Percentiles rank a stretch among this genome's conserved stretches.
phyloP scores from a whole-genome alignment of 2,329 filamentous ascomycete genomes.

The Byssothecium circinans region DNA sequence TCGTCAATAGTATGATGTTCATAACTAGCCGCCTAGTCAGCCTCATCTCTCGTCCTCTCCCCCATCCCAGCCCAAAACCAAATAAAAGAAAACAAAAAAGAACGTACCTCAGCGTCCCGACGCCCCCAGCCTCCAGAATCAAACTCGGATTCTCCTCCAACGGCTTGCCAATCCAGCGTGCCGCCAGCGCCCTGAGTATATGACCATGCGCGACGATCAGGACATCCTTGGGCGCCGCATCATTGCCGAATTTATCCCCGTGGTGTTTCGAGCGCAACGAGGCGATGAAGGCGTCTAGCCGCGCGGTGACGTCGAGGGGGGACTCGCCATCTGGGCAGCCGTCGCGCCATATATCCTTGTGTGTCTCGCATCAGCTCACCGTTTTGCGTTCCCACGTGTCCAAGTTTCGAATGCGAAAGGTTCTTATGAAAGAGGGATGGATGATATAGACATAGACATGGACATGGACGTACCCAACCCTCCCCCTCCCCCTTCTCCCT shows the following conservation, averaged over 20 bases:
- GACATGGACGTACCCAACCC: constrained; percentile 55
- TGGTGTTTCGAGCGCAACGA: background rate
- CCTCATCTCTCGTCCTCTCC: background rate
- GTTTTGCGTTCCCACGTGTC: too few relatives aligned
- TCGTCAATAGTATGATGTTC: constrained; percentile 54
- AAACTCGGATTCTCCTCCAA: constrained; percentile 76
- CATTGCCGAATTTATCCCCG: constrained; percentile 63
- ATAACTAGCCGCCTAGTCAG: constrained; percentile 40
- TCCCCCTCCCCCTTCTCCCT: constrained; percentile 54
- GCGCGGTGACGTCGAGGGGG: constrained; percentile 67
- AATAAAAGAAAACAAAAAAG: background rate
- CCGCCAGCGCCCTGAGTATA: constrained; percentile 83
- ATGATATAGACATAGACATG: too few relatives aligned
- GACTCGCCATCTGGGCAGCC: constrained; percentile 82
- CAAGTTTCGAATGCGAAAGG: background rate
- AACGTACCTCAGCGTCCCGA: constrained; percentile 51
- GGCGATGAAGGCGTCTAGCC: constrained; percentile 70
- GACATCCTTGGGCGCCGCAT: constrained; percentile 62
- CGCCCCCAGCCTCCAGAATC: constrained; percentile 69
- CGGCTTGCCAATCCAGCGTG: constrained; percentile 77
- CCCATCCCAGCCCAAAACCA: background rate
- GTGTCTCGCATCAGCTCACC: background rate
- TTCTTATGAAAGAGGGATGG: too few relatives aligned
- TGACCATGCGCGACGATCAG: constrained; percentile 87
- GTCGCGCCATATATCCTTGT: constrained; percentile 75